Evolutionary conservation across 257 asterid genomes (phyloP).

Genomic region (Solanum chiquidenum): DNA sequence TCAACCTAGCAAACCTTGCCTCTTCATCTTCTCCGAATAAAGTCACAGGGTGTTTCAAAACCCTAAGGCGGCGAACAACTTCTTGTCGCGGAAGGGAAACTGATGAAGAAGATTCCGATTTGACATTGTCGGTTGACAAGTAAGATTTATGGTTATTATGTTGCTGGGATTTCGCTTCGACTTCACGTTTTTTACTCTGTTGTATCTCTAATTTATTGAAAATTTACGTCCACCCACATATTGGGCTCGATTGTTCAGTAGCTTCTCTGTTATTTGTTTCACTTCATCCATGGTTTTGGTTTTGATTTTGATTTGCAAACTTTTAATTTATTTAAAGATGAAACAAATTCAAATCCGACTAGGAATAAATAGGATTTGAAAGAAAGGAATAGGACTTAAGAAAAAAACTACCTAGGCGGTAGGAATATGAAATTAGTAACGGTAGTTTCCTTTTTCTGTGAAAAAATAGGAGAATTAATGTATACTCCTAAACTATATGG

Average conservation of each 20-base stretch:
- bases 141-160: not conserved
- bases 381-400: not conserved
- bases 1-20: slow-evolving; percentile 67
- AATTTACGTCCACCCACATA: slow-evolving; percentile 47
- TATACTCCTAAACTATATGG: no score
- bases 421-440: not conserved
- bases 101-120: slow-evolving; percentile 33
- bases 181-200: slow-evolving; percentile 63
- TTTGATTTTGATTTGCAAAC: not conserved
- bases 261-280: slow-evolving; percentile 51
- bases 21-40: slow-evolving; percentile 81
- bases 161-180: slow-evolving; percentile 15
- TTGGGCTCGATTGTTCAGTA: slow-evolving; percentile 38
- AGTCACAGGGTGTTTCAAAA: slow-evolving; percentile 73
- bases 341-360: not conserved
- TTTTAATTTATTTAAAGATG: not conserved
- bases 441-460: no score
- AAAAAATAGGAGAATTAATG: no score
- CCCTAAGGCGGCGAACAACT: slow-evolving; percentile 75
- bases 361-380: not conserved
- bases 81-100: slow-evolving; percentile 51
- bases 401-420: not conserved
- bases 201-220: slow-evolving; percentile 81
- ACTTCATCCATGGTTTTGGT: slow-evolving; percentile 44
- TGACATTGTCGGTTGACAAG: slow-evolving; percentile 12